These are phyloP conservation scores for Alliaria petiolata DNA, from an alignment of 345 rosid genomes.

Conservation along the genomic window DNA sequence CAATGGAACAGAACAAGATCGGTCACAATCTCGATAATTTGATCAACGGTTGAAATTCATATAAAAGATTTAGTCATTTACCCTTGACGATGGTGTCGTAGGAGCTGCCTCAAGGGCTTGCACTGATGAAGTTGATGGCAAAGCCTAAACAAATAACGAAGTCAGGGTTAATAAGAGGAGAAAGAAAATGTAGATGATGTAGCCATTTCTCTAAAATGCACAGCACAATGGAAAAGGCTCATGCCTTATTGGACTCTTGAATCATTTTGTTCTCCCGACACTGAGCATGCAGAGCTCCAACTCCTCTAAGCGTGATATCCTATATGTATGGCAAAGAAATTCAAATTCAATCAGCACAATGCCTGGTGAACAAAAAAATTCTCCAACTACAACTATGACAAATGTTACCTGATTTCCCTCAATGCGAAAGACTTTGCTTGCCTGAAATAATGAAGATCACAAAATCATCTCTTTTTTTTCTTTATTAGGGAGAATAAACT, in stretches of 20 bases:
- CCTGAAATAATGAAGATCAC: constrained; percentile 35
- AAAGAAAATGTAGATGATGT: not conserved
- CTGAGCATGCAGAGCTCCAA: constrained; percentile 40
- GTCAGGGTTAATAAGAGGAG: not conserved
- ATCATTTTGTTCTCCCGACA: constrained; percentile 32
- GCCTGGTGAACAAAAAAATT: not conserved
- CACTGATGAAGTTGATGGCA: constrained; percentile 28
- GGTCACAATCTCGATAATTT: not conserved
- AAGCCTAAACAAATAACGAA: constrained; percentile 36
- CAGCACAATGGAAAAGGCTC: constrained; percentile 1
- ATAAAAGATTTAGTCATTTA: constrained; percentile 17
- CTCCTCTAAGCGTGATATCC: constrained; percentile 42
- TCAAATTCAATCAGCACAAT: not conserved
- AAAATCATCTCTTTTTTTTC: not conserved
- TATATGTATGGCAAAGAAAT: constrained; percentile 2
- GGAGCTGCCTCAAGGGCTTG: constrained; percentile 39
- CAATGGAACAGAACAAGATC: not conserved
- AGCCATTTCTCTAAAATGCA: not conserved
- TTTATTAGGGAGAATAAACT: not conserved
- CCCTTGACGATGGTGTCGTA: constrained; percentile 41
- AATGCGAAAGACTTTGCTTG: constrained; percentile 49
- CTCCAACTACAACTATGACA: not conserved
- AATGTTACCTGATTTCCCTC: constrained; percentile 69
- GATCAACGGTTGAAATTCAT: not conserved
- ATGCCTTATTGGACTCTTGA: constrained; percentile 45